Evolutionary conservation across 768 basidiomycete genomes (phyloP), one percentile per base, ranked within the genome.

Genomic region (Pleurotus sapidus): DNA sequence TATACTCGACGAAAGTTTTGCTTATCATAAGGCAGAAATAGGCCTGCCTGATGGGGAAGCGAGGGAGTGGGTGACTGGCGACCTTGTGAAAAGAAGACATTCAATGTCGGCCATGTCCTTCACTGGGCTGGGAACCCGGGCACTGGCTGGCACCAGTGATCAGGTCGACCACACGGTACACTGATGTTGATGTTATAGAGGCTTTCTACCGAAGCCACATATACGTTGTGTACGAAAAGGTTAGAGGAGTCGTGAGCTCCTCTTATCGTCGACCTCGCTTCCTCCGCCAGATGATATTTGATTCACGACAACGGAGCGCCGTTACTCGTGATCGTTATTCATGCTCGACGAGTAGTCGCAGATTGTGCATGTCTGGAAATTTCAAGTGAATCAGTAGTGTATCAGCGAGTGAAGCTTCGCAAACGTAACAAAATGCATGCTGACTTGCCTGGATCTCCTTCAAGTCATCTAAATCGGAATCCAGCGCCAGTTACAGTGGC

Each of bases 21-120:
- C 51, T 54, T 54, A 54, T 54, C 51, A 54, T 57, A 66, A 63
- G 25, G 68, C 68, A 56, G 57, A 55, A 3, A 61, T 60, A 40
- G 70, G 69, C 15, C 60, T 75, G 4, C 57, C 74, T 5, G 72
- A 74, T 54, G 73, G 70, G 9, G 75, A 75, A 42, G 69, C 65
- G 11, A 34, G 8, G 30, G 0, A 34, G 30, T 34, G 30, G 71
- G 71, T 43, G 72, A 75, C 55, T 23, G 42, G 49, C 14, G 51
- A 54, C 51, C 51, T 54, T 39, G 51, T 54, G 51, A 54, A 54
- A 54, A 54, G 51, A 50, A 50, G 46, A 8, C 18, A 24, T 24
- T 48, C 20, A 23, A 11, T 34, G 30, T 34, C 30, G 30, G 30
- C 11, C 30, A 34, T 34, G 9, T 34, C 30, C 30, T 34, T 34